These are phyloP conservation scores for Monosporascus sp. DNA, from an alignment of 2,329 filamentous ascomycete genomes.

Conservation along the genomic window DNA sequence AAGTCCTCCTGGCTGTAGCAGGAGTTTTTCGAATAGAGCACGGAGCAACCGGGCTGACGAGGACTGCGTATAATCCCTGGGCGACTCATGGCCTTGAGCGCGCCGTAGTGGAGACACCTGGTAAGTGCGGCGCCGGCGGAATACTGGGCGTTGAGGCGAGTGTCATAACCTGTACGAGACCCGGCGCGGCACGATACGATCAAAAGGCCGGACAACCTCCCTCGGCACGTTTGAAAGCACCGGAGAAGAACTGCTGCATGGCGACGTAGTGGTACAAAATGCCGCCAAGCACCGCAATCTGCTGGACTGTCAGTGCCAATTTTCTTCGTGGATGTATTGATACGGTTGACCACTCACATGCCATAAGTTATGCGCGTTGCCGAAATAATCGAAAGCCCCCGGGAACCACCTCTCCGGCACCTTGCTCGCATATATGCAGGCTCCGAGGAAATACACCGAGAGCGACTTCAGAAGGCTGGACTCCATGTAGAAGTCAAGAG, in stretches of 20 bases:
- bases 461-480: slow-evolving; percentile 70
- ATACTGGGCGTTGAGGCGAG: not conserved
- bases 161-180: not conserved
- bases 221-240: slow-evolving; percentile 65
- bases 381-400: slow-evolving; percentile 90
- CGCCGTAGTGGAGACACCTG: too few species aligned
- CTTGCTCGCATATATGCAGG: slow-evolving; percentile 84
- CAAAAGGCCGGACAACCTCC: slow-evolving; percentile 52
- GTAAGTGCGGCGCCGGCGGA: not conserved
- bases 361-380: slow-evolving; percentile 96
- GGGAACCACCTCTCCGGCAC: slow-evolving; percentile 90
- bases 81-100: too few species aligned
- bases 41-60: too few species aligned
- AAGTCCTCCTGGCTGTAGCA: too few species aligned
- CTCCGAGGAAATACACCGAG: slow-evolving; percentile 78
- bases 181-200: slow-evolving; percentile 6
- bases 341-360: slow-evolving; percentile 67
- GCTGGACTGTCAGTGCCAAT: slow-evolving; percentile 73
- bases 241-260: slow-evolving; percentile 90
- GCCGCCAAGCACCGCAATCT: slow-evolving; percentile 86
- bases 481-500: slow-evolving; percentile 85
- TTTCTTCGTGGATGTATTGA: slow-evolving; percentile 75
- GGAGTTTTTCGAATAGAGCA: too few species aligned
- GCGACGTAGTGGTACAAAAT: slow-evolving; percentile 97
- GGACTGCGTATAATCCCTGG: too few species aligned